phyloP scores from a whole-genome alignment of 208 protist genomes.

The Naegleria gruberi region DNA sequence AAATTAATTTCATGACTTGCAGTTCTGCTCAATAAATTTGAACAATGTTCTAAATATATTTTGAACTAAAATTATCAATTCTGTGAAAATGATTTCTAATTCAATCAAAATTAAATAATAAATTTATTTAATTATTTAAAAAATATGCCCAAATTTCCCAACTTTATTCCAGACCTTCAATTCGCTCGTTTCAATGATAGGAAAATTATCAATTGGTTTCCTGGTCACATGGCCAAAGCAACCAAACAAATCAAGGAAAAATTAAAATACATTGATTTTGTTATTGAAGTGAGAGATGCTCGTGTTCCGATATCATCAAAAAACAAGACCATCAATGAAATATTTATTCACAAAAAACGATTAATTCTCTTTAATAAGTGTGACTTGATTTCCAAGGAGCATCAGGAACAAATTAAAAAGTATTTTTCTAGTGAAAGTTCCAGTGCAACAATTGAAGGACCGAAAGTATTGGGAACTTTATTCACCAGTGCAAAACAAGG shows the following conservation, averaged over 20 bases:
- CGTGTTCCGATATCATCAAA: conserved; percentile 28
- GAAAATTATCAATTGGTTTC: conserved; percentile 37
- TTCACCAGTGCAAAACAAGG: conserved; percentile 6
- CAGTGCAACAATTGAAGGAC: not conserved
- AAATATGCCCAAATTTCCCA: not conserved
- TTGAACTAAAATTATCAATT: no score
- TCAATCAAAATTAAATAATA: no score
- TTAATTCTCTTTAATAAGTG: conserved; percentile 38
- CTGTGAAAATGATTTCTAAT: no score
- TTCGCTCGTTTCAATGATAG: not conserved
- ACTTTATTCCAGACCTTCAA: not conserved
- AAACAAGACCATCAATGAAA: conserved; percentile 27
- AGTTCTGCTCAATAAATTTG: no score
- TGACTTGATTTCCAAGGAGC: conserved; percentile 25
- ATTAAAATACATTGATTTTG: conserved; percentile 29
- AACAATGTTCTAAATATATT: no score
- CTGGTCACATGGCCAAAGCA: conserved; percentile 37
- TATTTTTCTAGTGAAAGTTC: not conserved
- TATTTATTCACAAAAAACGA: conserved; percentile 8
- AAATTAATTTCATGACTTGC: no score
- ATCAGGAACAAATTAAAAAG: not conserved
- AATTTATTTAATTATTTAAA: not conserved
- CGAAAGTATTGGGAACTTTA: not conserved
- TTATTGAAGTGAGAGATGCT: conserved; percentile 36
- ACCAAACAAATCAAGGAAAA: conserved; percentile 21